phyloP scores from a whole-genome alignment of 2,329 filamentous ascomycete genomes.

The Ambrosiella xylebori region DNA sequence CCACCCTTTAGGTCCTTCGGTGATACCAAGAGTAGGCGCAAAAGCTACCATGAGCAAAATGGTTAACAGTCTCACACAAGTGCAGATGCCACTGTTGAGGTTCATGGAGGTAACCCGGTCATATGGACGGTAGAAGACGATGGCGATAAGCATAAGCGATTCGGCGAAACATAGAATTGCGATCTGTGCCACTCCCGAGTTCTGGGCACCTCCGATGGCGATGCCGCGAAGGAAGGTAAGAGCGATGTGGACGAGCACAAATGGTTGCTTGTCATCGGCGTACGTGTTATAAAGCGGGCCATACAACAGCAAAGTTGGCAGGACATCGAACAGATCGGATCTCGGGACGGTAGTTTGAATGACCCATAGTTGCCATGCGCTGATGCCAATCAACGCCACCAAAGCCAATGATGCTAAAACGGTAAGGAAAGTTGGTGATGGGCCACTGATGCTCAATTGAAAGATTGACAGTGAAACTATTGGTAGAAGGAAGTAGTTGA shows the following conservation, averaged over 20 bases:
- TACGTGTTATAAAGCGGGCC: conserved; percentile 96
- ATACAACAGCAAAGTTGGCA: conserved; percentile 75
- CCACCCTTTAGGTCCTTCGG: conserved; percentile 73
- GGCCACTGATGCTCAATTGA: conserved; percentile 60
- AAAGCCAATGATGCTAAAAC: conserved; percentile 61
- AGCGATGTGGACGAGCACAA: conserved; percentile 71
- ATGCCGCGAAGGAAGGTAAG: conserved; percentile 75
- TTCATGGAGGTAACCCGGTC: conserved; percentile 93
- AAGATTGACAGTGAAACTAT: conserved; percentile 77
- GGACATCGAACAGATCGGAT: conserved; percentile 79
- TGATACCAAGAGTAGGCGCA: conserved; percentile 62
- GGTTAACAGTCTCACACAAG: conserved; percentile 56
- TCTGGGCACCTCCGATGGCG: conserved; percentile 81
- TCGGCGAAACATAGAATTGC: conserved; percentile 88
- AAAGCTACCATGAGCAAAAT: conserved; percentile 69
- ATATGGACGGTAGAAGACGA: conserved; percentile 82
- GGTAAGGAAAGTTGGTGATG: conserved; percentile 53
- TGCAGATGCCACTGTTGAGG: conserved; percentile 76
- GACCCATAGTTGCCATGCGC: conserved; percentile 61
- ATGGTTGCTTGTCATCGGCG: conserved; percentile 79
- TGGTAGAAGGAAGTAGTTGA: conserved; percentile 83
- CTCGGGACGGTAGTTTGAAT: conserved; percentile 69
- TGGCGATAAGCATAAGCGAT: conserved; percentile 70
- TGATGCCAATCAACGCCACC: conserved; percentile 53
- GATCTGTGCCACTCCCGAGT: conserved; percentile 82